phyloP scores from a whole-genome alignment of 176 grass and related monocot species.

The Miscanthus lutarioriparius region DNA sequence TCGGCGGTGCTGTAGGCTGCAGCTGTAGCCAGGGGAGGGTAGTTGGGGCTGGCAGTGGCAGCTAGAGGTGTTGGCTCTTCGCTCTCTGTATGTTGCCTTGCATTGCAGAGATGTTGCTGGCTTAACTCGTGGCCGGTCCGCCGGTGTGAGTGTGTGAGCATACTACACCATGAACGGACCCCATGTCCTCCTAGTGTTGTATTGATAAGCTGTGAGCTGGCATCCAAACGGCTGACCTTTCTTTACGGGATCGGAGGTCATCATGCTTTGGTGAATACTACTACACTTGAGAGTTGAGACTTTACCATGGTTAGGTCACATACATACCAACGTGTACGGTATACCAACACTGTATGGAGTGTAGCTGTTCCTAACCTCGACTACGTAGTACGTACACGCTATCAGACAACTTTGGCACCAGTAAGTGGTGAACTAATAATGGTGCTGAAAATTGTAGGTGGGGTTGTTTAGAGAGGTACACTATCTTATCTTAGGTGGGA shows the following conservation, averaged over 20 bases:
- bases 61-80: background rate
- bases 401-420: background rate
- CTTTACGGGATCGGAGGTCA: background rate
- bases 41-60: slow-evolving; percentile 2
- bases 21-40: background rate
- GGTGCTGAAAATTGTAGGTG: background rate
- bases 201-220: slow-evolving; percentile 46
- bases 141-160: background rate
- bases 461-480: background rate
- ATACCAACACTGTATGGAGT: too few species aligned
- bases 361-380: background rate
- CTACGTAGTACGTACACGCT: background rate
- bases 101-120: background rate
- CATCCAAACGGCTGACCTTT: slow-evolving; percentile 21
- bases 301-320: too few species aligned
- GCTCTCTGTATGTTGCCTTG: background rate
- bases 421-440: background rate
- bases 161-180: background rate
- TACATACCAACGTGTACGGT: too few species aligned
- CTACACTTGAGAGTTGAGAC: too few species aligned
- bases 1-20: background rate
- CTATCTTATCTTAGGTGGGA: background rate
- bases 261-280: background rate
- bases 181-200: slow-evolving; percentile 1
- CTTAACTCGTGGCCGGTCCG: background rate